Conservation (phyloP, 441 rosid species). For the Erysimum cheiri region DNA sequence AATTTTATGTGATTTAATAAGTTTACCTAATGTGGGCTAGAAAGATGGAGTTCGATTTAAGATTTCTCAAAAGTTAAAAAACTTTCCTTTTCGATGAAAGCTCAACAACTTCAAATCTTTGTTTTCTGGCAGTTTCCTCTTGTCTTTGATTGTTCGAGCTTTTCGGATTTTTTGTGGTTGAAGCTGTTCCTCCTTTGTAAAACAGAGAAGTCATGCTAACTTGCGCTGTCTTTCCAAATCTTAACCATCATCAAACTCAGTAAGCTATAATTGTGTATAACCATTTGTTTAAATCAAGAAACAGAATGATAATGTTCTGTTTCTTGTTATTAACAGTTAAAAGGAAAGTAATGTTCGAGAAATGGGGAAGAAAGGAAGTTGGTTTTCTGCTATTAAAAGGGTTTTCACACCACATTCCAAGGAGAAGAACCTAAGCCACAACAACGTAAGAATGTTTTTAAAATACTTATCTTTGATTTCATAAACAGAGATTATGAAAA, state of each 20-base stretch:
- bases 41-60: slow-evolving; percentile 40
- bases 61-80: slow-evolving; percentile 22
- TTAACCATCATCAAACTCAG: slow-evolving; percentile 7
- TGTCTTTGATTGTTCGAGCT: slow-evolving; percentile 21
- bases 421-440: slow-evolving; percentile 59
- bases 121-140: slow-evolving; percentile 34
- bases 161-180: not conserved
- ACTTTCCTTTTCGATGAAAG: slow-evolving; percentile 36
- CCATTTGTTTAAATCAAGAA: slow-evolving; percentile 22
- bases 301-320: slow-evolving; percentile 18
- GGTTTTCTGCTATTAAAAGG: slow-evolving; percentile 93
- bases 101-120: slow-evolving; percentile 43
- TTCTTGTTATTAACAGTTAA: slow-evolving; percentile 36
- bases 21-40: slow-evolving; percentile 30
- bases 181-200: slow-evolving; percentile 17
- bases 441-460: slow-evolving; percentile 51
- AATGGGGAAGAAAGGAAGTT: slow-evolving; percentile 94
- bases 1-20: slow-evolving; percentile 13
- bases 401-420: slow-evolving; percentile 70
- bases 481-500: not conserved
- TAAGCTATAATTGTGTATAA: slow-evolving; percentile 18
- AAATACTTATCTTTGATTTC: not conserved
- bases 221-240: not conserved
- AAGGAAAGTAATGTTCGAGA: slow-evolving; percentile 65
- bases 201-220: slow-evolving; percentile 33